Conservation (phyloP, 1,284 basidiomycete species). For the Mycosarcoma mackinlayi region DNA sequence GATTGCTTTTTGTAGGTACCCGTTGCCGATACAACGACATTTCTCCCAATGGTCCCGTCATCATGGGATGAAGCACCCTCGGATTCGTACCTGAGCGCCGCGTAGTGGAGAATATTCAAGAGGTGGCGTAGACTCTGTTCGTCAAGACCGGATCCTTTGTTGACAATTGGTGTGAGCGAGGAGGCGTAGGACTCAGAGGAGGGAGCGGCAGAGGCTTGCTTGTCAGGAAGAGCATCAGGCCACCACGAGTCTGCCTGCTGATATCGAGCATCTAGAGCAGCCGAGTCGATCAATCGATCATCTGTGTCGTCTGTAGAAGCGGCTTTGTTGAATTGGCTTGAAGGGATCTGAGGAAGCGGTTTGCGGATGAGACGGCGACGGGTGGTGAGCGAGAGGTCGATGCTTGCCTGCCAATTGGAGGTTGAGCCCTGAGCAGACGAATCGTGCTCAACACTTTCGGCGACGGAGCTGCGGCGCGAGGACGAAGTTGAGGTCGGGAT, state of each 20-base stretch:
- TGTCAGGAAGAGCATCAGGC: slow-evolving; percentile 36
- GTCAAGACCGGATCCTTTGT: slow-evolving; percentile 38
- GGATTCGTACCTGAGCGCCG: slow-evolving; percentile 25
- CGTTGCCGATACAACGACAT: slow-evolving; percentile 22
- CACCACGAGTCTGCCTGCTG: slow-evolving; percentile 44
- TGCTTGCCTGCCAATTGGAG: slow-evolving; percentile 51
- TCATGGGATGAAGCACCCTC: neutral
- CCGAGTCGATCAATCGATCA: slow-evolving; percentile 12
- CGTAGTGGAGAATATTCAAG: slow-evolving; percentile 42
- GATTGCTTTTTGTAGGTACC: slow-evolving; percentile 43
- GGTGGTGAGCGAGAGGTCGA: slow-evolving; percentile 56
- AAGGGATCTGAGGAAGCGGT: slow-evolving; percentile 55
- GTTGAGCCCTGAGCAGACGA: slow-evolving; percentile 17
- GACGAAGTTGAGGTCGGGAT: too few species aligned
- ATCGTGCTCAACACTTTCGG: slow-evolving; percentile 7
- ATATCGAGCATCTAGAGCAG: slow-evolving; percentile 24
- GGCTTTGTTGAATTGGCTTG: neutral
- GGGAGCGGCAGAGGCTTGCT: slow-evolving; percentile 1
- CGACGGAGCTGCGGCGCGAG: slow-evolving; percentile 24
- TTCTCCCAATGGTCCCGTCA: slow-evolving; percentile 25
- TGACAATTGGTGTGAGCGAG: neutral
- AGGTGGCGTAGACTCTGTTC: slow-evolving; percentile 45
- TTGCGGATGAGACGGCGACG: slow-evolving; percentile 59
- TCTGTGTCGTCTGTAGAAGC: neutral
- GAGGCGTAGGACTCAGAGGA: neutral